A percentile compares a stretch with the other conserved stretches of the same genome.
Conservation (phyloP, 495 filamentous ascomycete genomes). For the Cercophora scortea region DNA sequence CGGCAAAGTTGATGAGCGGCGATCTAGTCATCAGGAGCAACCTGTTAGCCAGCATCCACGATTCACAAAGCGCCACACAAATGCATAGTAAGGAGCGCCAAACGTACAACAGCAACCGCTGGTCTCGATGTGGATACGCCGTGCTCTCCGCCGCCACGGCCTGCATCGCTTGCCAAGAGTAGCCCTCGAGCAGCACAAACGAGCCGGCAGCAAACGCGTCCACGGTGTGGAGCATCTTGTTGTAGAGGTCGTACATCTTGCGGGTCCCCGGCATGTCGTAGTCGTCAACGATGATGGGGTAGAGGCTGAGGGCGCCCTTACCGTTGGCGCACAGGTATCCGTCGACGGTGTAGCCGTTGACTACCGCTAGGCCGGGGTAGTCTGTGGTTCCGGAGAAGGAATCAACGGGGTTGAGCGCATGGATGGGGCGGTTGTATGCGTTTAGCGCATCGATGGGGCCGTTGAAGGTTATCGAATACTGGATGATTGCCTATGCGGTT, state of each 20-base stretch:
- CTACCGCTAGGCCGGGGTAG: constrained; percentile 35
- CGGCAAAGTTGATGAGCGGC: too few relatives aligned
- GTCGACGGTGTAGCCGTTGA: constrained; percentile 26
- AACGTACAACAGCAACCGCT: constrained; percentile 29
- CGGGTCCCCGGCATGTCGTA: constrained; percentile 37
- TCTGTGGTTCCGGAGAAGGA: constrained; percentile 16
- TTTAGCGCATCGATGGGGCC: constrained; percentile 14
- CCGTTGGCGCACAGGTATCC: constrained; percentile 34
- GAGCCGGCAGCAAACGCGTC: constrained; percentile 22
- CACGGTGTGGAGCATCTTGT: constrained; percentile 8
- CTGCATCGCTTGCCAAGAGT: constrained; percentile 38
- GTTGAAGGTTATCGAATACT: background rate
- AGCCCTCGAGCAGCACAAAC: constrained; percentile 46
- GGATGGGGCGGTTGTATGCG: constrained; percentile 34
- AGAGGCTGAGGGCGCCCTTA: constrained; percentile 28
- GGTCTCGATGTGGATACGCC: constrained; percentile 35
- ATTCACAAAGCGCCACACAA: too few relatives aligned
- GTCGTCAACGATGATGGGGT: constrained; percentile 34
- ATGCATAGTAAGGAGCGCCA: too few relatives aligned
- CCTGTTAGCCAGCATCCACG: too few relatives aligned
- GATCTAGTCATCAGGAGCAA: too few relatives aligned
- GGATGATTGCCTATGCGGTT: background rate
- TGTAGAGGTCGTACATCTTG: constrained; percentile 34
- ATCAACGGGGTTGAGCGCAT: constrained; percentile 28
- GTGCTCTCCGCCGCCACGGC: constrained; percentile 25